A percentile compares a stretch with the other conserved stretches of the same genome.
These are phyloP conservation scores for Hsuehochloa calcarea DNA, from an alignment of 176 grass and related monocot genomes.

Conservation along the genomic window DNA sequence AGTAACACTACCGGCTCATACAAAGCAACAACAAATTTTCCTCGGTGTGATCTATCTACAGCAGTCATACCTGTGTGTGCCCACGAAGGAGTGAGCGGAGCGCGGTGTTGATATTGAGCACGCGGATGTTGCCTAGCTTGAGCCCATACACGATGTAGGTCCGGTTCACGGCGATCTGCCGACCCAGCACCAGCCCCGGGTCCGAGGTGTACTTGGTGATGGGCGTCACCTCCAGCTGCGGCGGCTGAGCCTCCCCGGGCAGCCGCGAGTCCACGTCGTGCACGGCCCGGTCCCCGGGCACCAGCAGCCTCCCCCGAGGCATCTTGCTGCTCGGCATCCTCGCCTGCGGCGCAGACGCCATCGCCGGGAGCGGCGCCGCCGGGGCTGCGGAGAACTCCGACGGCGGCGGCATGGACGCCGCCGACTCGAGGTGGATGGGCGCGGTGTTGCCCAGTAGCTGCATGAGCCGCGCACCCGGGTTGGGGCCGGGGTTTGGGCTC, in stretches of 20 bases:
- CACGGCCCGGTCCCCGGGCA: slow-evolving; percentile 48
- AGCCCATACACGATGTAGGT: slow-evolving; percentile 91
- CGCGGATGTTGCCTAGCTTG: slow-evolving; percentile 74
- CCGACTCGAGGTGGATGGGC: slow-evolving; percentile 52
- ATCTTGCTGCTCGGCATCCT: slow-evolving; percentile 84
- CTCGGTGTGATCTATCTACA: not conserved
- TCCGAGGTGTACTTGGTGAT: slow-evolving; percentile 98
- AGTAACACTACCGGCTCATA: not conserved
- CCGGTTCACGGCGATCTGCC: slow-evolving; percentile 90
- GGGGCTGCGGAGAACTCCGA: slow-evolving; percentile 41
- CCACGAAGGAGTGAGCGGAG: slow-evolving; percentile 84
- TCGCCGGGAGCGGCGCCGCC: slow-evolving; percentile 21
- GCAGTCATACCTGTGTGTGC: slow-evolving; percentile 59
- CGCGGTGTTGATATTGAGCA: slow-evolving; percentile 94
- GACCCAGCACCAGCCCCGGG: slow-evolving; percentile 74
- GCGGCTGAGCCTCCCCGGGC: slow-evolving; percentile 66
- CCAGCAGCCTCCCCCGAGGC: slow-evolving; percentile 73
- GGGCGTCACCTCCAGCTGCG: slow-evolving; percentile 89
- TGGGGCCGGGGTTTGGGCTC: slow-evolving; percentile 35
- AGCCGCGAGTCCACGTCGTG: slow-evolving; percentile 83
- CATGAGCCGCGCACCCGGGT: slow-evolving; percentile 71
- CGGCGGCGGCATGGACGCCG: slow-evolving; percentile 44
- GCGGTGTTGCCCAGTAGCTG: slow-evolving; percentile 68
- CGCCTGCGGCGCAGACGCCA: slow-evolving; percentile 50
- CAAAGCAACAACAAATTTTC: not conserved